Evolutionary conservation across 352 stramenopile genomes (phyloP).

Genomic region (Thalassiosira mediterranea): DNA sequence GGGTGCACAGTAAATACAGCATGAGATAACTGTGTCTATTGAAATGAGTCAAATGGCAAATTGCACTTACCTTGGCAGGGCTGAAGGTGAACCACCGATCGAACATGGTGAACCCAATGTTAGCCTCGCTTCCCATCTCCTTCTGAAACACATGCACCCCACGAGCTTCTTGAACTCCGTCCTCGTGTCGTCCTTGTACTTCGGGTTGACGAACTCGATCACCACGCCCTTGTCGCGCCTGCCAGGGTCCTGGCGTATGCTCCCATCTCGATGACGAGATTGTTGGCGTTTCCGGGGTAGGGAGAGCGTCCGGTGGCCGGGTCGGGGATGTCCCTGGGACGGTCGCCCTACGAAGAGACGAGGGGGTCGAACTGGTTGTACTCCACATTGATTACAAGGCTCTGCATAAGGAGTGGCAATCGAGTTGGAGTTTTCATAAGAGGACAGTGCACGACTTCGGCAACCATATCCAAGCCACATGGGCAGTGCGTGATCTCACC

Average conservation of each 20-base stretch:
- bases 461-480: neutral
- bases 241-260: conserved; percentile 83
- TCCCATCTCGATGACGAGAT: conserved; percentile 87
- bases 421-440: neutral
- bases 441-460: conserved; percentile 28
- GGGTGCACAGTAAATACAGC: too few species aligned
- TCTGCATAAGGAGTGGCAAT: conserved; percentile 33
- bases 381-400: conserved; percentile 92
- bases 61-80: conserved; percentile 85
- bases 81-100: conserved; percentile 89
- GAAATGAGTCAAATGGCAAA: neutral
- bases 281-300: conserved; percentile 92
- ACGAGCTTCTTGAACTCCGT: conserved; percentile 92
- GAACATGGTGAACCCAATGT: conserved; percentile 90
- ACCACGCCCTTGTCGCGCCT: conserved; percentile 85
- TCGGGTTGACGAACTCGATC: conserved; percentile 94
- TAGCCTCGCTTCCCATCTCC: conserved; percentile 79
- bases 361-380: conserved; percentile 96
- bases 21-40: too few species aligned
- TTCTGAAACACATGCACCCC: conserved; percentile 91
- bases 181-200: conserved; percentile 88
- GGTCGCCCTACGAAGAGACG: conserved; percentile 87
- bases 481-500: conserved; percentile 5
- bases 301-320: conserved; percentile 84
- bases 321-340: conserved; percentile 83